Percentiles rank a stretch among this genome's conserved stretches.
Conservation (phyloP, 2,329 filamentous ascomycete species). For the Magnaporthales sp. region DNA sequence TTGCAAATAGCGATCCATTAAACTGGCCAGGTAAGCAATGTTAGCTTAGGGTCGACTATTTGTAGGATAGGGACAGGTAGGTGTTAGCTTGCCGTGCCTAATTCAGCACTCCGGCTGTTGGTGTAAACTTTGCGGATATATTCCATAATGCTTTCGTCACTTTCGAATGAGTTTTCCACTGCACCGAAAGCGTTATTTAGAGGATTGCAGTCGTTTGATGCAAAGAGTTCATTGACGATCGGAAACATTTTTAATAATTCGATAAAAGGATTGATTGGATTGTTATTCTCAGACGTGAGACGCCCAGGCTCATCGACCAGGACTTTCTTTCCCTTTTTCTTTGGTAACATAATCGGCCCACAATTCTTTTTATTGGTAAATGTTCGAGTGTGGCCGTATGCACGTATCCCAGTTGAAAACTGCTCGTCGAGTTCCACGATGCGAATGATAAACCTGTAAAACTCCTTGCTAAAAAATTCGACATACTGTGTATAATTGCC, state of each 20-base stretch:
- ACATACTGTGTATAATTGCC: slow-evolving; percentile 23
- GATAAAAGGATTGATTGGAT: neutral
- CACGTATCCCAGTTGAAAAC: slow-evolving; percentile 21
- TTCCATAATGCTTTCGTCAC: slow-evolving; percentile 24
- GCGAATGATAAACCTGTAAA: slow-evolving; percentile 27
- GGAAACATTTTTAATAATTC: neutral
- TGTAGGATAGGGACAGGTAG: neutral
- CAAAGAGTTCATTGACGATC: neutral
- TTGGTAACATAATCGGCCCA: neutral
- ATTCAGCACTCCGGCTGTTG: slow-evolving; percentile 40
- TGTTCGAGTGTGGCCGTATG: slow-evolving; percentile 23
- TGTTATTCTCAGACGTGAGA: neutral
- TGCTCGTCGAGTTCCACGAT: slow-evolving; percentile 27
- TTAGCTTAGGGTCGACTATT: neutral
- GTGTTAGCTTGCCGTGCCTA: slow-evolving; percentile 37
- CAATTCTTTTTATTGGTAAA: slow-evolving; percentile 17
- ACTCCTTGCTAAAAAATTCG: slow-evolving; percentile 18
- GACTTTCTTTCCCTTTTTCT: neutral
- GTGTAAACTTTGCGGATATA: slow-evolving; percentile 35
- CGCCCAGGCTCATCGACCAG: neutral
- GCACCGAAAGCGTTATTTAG: neutral
- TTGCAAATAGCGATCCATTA: slow-evolving; percentile 26
- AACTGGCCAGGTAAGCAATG: slow-evolving; percentile 24
- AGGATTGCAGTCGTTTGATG: neutral
- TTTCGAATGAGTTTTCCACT: neutral